Base-by-base conservation (phyloP, 148 eudicot genomes). In the Limonium bicolor region DNA sequence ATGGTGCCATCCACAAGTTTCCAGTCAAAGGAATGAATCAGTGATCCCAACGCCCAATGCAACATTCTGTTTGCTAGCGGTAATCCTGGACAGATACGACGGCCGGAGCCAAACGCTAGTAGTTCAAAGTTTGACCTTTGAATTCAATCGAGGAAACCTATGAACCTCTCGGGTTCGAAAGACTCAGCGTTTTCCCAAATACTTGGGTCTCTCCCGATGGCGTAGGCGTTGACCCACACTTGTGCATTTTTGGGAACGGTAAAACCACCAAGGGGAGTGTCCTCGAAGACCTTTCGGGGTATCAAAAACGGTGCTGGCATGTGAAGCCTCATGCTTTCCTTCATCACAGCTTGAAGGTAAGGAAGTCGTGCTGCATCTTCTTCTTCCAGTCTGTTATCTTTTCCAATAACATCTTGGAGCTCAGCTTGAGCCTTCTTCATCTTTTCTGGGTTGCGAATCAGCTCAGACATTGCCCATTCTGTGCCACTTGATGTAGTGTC, bases 391-490 rank as follows among this genome's bases (percentile, higher is more conserved):
- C 19, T 34, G 0, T 37, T 19, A 5, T 32, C 15, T 4, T 20
- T 40, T 0, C 47, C 47, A 8, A 28, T 20, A 5, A 21, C 28
- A 27, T 28, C 16, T 2, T 14, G 6, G 13, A 52, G 10, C 22
- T 52, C 56, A 3, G 18, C 4, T 28, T 31, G n/a, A n/a, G n/a
- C n/a, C n/a, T n/a, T n/a, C n/a, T n/a, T n/a, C n/a, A n/a, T n/a
- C n/a, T n/a, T n/a, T n/a, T n/a, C n/a, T n/a, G n/a, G n/a, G n/a
- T n/a, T n/a, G n/a, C n/a, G n/a, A n/a, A n/a, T n/a, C n/a, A 52
- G 56, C 12, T 52, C 56, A 2, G 56, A 27, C 47, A 52, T 52
- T 52, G 56, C 56, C 56, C 56, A 52, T 27, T 52, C 56, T 4
- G 37, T 39, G 9, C 46, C 27, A 3, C 27, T 52, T 17, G 47